phyloP scores from a whole-genome alignment of 805 yeast genomes.

The Yamadazyma insecticola region DNA sequence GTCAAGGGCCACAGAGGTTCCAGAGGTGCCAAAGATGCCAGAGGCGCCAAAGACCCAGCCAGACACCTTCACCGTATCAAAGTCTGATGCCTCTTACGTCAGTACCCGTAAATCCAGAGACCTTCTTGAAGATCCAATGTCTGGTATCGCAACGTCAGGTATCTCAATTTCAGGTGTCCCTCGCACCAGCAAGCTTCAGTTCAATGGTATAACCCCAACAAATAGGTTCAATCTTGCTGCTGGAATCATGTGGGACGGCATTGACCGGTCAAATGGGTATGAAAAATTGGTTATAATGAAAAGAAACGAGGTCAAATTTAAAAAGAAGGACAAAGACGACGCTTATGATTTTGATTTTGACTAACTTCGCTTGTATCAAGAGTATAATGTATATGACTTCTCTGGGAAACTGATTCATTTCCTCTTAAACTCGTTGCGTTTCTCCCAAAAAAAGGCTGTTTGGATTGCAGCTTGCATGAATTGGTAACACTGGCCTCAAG shows the following conservation, averaged over 20 bases:
- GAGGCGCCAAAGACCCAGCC: not conserved
- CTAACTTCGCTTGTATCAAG: too few species aligned
- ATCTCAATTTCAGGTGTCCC: too few species aligned
- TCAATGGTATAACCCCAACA: conserved; percentile 49
- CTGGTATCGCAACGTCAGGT: too few species aligned
- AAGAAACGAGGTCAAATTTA: conserved; percentile 17
- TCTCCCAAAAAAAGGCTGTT: not conserved
- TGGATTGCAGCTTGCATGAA: too few species aligned
- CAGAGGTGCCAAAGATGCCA: conserved; percentile 1
- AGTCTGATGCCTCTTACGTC: not conserved
- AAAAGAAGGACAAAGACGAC: conserved; percentile 25
- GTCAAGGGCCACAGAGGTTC: not conserved
- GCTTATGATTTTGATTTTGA: conserved; percentile 16
- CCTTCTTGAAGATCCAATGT: conserved; percentile 63
- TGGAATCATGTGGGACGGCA: conserved; percentile 82
- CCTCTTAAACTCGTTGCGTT: not conserved
- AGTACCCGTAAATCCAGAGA: conserved; percentile 6
- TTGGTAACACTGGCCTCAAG: too few species aligned
- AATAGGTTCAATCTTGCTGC: conserved; percentile 77
- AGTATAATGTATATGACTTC: not conserved
- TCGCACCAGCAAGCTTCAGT: too few species aligned
- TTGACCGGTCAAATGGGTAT: conserved; percentile 85
- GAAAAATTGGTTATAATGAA: conserved; percentile 57
- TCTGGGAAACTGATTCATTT: too few species aligned
- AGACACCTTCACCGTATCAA: conserved; percentile 1